Percentiles rank a stretch among this genome's conserved stretches.
Conservation (phyloP, 2,329 filamentous ascomycete genomes). For the Ceratocystis papillata region DNA sequence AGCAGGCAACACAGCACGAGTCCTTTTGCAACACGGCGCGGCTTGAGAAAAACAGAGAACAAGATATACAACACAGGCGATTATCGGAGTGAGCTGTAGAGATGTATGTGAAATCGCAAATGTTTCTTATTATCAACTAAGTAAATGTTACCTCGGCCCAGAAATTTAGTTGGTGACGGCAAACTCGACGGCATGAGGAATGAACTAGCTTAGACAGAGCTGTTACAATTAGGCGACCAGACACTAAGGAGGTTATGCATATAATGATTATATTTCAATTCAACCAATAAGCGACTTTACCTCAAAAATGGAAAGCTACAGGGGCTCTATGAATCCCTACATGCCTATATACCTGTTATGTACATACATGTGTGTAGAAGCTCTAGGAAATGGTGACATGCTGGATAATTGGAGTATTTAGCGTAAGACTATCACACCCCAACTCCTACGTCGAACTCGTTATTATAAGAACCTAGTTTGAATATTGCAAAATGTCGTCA, state of each 20-base stretch:
- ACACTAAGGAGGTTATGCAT: not conserved
- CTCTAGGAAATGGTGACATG: not conserved
- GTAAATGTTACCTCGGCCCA: slow-evolving; percentile 10
- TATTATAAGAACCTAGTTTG: not conserved
- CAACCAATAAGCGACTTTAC: not conserved
- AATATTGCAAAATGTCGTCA: not conserved
- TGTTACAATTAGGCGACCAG: not conserved
- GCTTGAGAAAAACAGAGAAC: not conserved
- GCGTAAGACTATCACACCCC: not conserved
- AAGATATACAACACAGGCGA: not conserved
- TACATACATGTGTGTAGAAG: not conserved
- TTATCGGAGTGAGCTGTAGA: not conserved
- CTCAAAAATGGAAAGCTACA: not conserved
- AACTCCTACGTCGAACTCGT: not conserved
- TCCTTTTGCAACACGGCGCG: not conserved
- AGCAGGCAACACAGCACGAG: not conserved
- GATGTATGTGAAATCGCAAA: not conserved
- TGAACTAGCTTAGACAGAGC: not conserved
- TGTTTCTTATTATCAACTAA: too few species aligned
- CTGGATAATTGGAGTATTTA: not conserved
- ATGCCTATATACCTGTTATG: not conserved
- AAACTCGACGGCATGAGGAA: not conserved
- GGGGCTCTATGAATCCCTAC: not conserved
- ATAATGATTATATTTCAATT: not conserved
- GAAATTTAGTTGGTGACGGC: not conserved